Evolutionary conservation across 2,329 filamentous ascomycete species (phyloP).

Genomic region (Penicillium capsulatum): DNA sequence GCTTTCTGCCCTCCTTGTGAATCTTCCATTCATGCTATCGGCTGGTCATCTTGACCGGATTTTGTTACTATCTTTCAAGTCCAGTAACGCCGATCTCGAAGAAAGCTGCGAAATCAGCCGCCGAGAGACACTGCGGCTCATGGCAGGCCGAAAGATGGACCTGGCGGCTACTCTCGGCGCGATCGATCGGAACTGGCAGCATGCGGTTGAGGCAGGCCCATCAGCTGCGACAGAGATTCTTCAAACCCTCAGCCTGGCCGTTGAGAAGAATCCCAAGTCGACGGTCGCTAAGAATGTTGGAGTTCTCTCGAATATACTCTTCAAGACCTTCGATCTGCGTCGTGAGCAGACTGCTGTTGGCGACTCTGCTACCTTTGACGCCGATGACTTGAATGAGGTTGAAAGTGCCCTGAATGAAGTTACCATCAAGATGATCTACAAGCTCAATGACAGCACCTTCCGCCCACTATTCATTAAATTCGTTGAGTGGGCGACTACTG

Average conservation of each 20-base stretch:
- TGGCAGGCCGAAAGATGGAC: slow-evolving; percentile 69
- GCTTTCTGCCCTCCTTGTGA: slow-evolving; percentile 71
- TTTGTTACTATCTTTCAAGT: slow-evolving; percentile 66
- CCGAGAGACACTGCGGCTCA: slow-evolving; percentile 63
- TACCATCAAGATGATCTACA: slow-evolving; percentile 86
- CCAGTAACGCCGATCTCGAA: slow-evolving; percentile 60
- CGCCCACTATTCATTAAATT: slow-evolving; percentile 82
- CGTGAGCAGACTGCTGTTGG: slow-evolving; percentile 35
- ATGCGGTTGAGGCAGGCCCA: slow-evolving; percentile 59
- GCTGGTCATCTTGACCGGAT: slow-evolving; percentile 68
- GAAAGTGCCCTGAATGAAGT: slow-evolving; percentile 66
- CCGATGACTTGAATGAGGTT: slow-evolving; percentile 50
- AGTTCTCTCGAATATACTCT: slow-evolving; percentile 60
- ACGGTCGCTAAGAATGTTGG: slow-evolving; percentile 70
- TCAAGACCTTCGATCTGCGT: slow-evolving; percentile 51
- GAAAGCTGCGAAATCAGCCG: slow-evolving; percentile 62
- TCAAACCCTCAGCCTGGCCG: slow-evolving; percentile 63
- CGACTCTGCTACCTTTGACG: slow-evolving; percentile 41
- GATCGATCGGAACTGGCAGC: slow-evolving; percentile 67
- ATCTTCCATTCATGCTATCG: slow-evolving; percentile 86
- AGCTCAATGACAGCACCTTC: slow-evolving; percentile 92
- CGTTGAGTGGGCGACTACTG: slow-evolving; percentile 71
- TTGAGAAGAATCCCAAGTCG: slow-evolving; percentile 74
- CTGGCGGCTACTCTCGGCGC: slow-evolving; percentile 71
- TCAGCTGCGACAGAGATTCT: slow-evolving; percentile 66